phyloP scores from a whole-genome alignment of 2,329 filamentous ascomycete genomes.

The Fusarium solani-melongenae region DNA sequence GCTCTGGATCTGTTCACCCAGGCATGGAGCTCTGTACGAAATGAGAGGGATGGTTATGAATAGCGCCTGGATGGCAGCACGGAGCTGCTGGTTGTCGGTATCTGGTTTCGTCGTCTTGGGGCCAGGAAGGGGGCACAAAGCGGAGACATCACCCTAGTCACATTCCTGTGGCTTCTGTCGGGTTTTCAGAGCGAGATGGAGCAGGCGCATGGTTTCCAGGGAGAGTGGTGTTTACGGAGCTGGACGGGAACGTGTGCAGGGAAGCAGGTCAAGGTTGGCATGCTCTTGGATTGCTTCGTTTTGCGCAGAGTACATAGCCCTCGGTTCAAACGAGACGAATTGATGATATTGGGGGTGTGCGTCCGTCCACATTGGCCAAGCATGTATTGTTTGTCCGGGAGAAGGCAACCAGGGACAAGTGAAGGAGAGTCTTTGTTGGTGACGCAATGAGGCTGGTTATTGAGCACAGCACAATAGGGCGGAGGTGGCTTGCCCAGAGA shows the following conservation, averaged over 20 bases:
- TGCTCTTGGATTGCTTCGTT: constrained; percentile 28
- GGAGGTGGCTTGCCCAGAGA: background rate
- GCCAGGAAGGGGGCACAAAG: constrained; percentile 11
- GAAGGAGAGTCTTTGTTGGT: background rate
- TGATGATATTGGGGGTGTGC: constrained; percentile 20
- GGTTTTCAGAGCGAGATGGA: constrained; percentile 22
- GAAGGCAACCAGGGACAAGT: background rate
- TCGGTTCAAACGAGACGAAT: constrained; percentile 32
- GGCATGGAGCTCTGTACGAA: constrained; percentile 28
- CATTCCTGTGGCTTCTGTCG: constrained; percentile 28
- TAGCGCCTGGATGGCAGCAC: constrained; percentile 9
- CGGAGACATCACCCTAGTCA: constrained; percentile 14
- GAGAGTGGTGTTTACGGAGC: constrained; percentile 36
- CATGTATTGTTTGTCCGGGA: background rate
- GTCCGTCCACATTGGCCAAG: background rate
- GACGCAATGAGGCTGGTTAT: background rate
- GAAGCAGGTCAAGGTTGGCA: constrained; percentile 23
- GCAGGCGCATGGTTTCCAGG: constrained; percentile 35
- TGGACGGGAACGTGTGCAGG: constrained; percentile 25
- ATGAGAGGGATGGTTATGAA: constrained; percentile 23
- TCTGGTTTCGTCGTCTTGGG: constrained; percentile 18
- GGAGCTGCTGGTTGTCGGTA: constrained; percentile 12
- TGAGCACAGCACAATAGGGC: background rate
- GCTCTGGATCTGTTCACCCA: constrained; percentile 27
- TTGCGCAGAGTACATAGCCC: constrained; percentile 24